Conservation (phyloP, 192 early-diverging fungal genomes). For the Coemansia sp. region DNA sequence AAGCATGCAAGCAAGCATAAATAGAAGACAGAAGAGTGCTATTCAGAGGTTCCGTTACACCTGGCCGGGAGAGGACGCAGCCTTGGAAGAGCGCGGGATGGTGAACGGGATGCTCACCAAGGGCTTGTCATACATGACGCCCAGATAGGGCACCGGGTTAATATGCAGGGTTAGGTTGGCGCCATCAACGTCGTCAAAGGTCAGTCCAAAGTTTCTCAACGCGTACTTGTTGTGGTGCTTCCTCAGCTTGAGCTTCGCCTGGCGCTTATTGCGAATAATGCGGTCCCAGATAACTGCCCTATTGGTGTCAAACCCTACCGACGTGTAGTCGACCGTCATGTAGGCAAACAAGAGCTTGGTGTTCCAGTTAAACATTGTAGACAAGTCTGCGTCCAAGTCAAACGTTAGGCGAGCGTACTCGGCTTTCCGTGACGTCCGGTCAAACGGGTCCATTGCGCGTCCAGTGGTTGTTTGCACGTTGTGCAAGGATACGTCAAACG, state of each 20-base stretch:
- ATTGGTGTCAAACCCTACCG: slow-evolving; percentile 28
- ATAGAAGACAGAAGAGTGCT: too few species aligned
- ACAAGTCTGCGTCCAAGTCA: slow-evolving; percentile 46
- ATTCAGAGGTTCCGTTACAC: not conserved
- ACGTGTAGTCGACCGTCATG: slow-evolving; percentile 36
- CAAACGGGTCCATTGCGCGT: slow-evolving; percentile 34
- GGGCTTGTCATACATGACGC: slow-evolving; percentile 46
- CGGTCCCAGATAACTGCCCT: slow-evolving; percentile 48
- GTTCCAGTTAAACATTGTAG: slow-evolving; percentile 52
- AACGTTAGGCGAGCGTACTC: slow-evolving; percentile 48
- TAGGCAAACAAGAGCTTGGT: slow-evolving; percentile 47
- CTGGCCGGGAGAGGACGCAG: not conserved
- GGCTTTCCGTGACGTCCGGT: slow-evolving; percentile 27
- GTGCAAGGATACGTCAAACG: slow-evolving; percentile 26
- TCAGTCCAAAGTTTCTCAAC: slow-evolving; percentile 35
- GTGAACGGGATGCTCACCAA: slow-evolving; percentile 27
- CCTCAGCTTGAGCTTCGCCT: slow-evolving; percentile 39
- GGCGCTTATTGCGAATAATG: slow-evolving; percentile 31
- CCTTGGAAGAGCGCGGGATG: slow-evolving; percentile 21
- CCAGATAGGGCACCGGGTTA: slow-evolving; percentile 50
- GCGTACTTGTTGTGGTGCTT: slow-evolving; percentile 51
- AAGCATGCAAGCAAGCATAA: too few species aligned
- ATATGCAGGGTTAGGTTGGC: slow-evolving; percentile 46
- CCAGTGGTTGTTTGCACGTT: slow-evolving; percentile 41
- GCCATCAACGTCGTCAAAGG: slow-evolving; percentile 27